These are phyloP conservation scores for Biscogniauxia sp. DNA, from an alignment of 2,329 filamentous ascomycete species.

Conservation along the genomic window DNA sequence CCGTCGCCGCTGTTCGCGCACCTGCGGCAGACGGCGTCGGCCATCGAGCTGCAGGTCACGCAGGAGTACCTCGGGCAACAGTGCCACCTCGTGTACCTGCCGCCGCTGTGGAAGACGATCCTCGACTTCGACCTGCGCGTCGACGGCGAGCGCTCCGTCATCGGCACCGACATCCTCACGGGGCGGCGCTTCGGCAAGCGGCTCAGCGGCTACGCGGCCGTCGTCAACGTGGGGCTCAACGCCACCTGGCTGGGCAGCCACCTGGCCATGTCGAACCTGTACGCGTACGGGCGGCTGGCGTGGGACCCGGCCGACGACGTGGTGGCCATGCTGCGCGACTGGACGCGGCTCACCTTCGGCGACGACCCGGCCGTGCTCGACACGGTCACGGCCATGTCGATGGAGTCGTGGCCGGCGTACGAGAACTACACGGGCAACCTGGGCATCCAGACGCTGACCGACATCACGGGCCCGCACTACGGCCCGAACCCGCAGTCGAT, in stretches of 20 bases:
- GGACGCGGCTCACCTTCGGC: constrained; percentile 67
- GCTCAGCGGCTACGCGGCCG: constrained; percentile 62
- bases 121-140: constrained; percentile 66
- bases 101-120: constrained; percentile 67
- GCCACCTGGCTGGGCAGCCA: constrained; percentile 68
- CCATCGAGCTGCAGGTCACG: constrained; percentile 64
- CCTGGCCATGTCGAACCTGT: constrained; percentile 69
- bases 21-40: constrained; percentile 42
- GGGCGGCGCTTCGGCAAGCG: constrained; percentile 57
- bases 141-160: constrained; percentile 52
- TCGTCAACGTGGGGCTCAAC: constrained; percentile 66
- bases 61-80: constrained; percentile 74
- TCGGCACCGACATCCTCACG: constrained; percentile 56
- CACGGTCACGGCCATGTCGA: constrained; percentile 60
- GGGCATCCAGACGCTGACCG: constrained; percentile 66
- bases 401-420: constrained; percentile 69
- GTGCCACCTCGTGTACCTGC: constrained; percentile 64
- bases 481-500: constrained; percentile 66
- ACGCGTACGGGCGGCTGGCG: constrained; percentile 65
- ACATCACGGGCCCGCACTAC: constrained; percentile 66
- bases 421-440: constrained; percentile 71
- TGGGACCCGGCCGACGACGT: constrained; percentile 58
- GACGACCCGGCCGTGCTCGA: constrained; percentile 52
- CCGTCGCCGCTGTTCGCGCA: constrained; percentile 62
- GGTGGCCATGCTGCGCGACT: constrained; percentile 56